Evolutionary conservation across 345 rosid genomes (phyloP), one percentile per base, ranked within the genome.

Genomic region (Eucalyptus pauciflora): DNA sequence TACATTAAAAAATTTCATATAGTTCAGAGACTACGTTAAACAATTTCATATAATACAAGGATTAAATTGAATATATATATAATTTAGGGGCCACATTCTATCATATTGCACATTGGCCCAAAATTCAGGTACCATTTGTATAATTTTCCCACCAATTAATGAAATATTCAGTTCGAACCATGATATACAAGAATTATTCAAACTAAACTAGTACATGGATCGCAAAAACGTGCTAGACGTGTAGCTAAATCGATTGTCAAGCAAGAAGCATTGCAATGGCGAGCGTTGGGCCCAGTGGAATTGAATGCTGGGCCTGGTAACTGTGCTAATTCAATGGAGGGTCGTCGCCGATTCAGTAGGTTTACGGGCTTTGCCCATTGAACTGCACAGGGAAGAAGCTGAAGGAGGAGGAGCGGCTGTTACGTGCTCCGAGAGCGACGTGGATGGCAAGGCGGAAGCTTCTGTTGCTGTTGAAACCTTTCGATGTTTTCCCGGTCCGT

Each of bases 391-490:
- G 13, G 24, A 17, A 33, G 81, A 33, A 33, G 43, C n/a, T 25
- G 52, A 25, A 46, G 41, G 25, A 46, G 45, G 41, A 69, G 45
- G 24, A 69, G 17, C 83, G 13, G 7, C 48, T 37, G 83, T 0
- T 24, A 10, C 48, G 25, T 37, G 13, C 83, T 76, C 46, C 22
- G 15, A 41, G 83, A 71, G 46, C 48, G 27, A 76, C 83, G 6
- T 20, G 31, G 33, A 85, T 85, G 87, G 87, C 54, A 10, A 85
- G 56, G 56, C 24, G 56, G 90, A 95, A 93, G 92, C 93, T 97
- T 79, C 51, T 97, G 91, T 89, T 97, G 92, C 92, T 97, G 60
- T 89, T 96, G 93, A 97, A 96, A 91, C 99, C 99, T 49, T 94
- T 93, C 60, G 96, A 97, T 89, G 92, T 94, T 7, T 94, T 92